These are phyloP conservation scores for Arachis stenosperma DNA, from an alignment of 306 rosid genomes.

Conservation along the genomic window DNA sequence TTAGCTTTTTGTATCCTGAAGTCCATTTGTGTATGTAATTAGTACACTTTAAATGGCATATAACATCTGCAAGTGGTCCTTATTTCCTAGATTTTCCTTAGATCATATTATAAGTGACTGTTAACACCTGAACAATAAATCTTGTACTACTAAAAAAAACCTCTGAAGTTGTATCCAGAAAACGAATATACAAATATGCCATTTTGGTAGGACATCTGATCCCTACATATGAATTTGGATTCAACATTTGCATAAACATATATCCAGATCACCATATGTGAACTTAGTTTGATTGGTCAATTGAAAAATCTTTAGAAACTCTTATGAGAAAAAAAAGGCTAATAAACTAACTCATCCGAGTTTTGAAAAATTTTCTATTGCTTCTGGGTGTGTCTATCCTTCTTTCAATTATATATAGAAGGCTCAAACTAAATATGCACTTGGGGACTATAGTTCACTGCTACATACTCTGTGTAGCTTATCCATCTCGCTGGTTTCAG, in stretches of 20 bases:
- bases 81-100: conserved; percentile 6
- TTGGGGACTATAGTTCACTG: conserved; percentile 6
- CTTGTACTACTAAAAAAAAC: background rate
- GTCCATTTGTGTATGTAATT: background rate
- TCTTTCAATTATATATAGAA: background rate
- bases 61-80: background rate
- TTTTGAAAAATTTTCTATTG: conserved; percentile 15
- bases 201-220: conserved; percentile 26
- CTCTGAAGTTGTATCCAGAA: background rate
- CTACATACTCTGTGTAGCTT: conserved; percentile 17
- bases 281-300: conserved; percentile 7
- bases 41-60: background rate
- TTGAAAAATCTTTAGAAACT: conserved; percentile 13
- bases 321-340: background rate
- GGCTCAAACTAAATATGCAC: background rate
- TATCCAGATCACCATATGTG: background rate
- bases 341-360: background rate
- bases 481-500: conserved; percentile 51
- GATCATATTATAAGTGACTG: background rate
- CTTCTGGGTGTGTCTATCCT: conserved; percentile 3
- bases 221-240: background rate
- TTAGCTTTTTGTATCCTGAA: conserved; percentile 1
- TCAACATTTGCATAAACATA: conserved; percentile 3
- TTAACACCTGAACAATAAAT: background rate
- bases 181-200: conserved; percentile 8